Evolutionary conservation across 1,139 yeast genomes (phyloP), one percentile per base, ranked within the genome.

Genomic region (Meyerozyma sp.): DNA sequence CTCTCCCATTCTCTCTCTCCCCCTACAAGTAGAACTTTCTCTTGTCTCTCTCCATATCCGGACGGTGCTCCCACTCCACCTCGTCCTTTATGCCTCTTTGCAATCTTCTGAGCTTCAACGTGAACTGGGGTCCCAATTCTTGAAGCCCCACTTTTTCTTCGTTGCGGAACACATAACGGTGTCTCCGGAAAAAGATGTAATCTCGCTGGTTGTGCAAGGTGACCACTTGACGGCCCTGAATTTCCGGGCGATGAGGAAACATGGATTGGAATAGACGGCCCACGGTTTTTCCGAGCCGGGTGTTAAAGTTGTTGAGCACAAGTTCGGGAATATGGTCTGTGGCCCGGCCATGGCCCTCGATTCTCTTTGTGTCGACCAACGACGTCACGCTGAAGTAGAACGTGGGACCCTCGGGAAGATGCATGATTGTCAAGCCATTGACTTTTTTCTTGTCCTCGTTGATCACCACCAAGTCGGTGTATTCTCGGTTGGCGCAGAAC

Each of bases 151-250:
- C 98, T 56, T 81, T 82, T 60, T 89, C 95, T 52, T 90, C 96
- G 60, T 90, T 87, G 56, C 81, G 77, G 68, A 93, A 93, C 7
- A 89, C 72, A 59, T 93, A 93, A 58, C 98, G 79, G 61, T 93
- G 98, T 67, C 98, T 82, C 65, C 98, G 79, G 75, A 93, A 90
- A 59, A 93, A 93, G 40, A 93, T 87, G 61, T 77, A 94, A 63
- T 93, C 98, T 70, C 98, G 77, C 63, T 93, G 98, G 62, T 93
- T 93, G 63, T 93, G 98, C 59, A 93, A 68, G 1, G 98, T 93
- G 35, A 93, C 85, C 42, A 89, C 98, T 62, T 93, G 97, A 55
- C 98, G 78, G 32, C 98, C 98, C 63, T 86, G 85, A 55, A 94
- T 78, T 59, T 93, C 97, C 1, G 98, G 98, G 48, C 79, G 78